These are phyloP conservation scores for Plasmopara muralis DNA, from an alignment of 352 stramenopile species.

Conservation along the genomic window DNA sequence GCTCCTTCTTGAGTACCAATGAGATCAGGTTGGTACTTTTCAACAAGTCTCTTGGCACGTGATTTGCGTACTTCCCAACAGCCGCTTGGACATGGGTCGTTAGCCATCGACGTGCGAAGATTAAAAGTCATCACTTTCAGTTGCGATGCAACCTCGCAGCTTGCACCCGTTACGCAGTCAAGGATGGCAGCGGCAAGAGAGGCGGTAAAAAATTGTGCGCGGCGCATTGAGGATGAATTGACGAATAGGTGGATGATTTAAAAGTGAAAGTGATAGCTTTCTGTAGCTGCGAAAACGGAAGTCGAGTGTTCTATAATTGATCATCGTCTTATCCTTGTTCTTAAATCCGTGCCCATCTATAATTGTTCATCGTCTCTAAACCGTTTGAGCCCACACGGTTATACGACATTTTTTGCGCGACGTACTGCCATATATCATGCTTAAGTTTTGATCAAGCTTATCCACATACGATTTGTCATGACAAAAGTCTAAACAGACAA, in stretches of 20 bases:
- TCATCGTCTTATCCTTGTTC: no score
- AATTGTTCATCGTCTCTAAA: no score
- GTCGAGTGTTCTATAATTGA: no score
- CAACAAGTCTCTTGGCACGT: slow-evolving; percentile 33
- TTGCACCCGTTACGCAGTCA: slow-evolving; percentile 1
- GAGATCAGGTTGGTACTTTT: slow-evolving; percentile 46
- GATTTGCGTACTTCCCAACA: slow-evolving; percentile 55
- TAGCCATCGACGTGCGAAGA: slow-evolving; percentile 53
- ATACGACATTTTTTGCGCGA: no score
- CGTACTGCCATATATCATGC: no score
- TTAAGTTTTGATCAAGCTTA: no score
- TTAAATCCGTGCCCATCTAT: no score
- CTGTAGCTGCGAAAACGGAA: no score
- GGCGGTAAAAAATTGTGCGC: slow-evolving; percentile 3
- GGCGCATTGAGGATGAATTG: slow-evolving; percentile 7
- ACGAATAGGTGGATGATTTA: not conserved
- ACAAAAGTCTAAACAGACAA: no score
- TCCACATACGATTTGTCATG: no score
- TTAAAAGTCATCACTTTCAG: slow-evolving; percentile 74
- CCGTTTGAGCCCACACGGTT: no score
- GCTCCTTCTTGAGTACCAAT: slow-evolving; percentile 61
- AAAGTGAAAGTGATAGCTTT: not conserved
- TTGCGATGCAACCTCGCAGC: slow-evolving; percentile 3
- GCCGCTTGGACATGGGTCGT: slow-evolving; percentile 51
- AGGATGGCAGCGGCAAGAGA: not conserved